Base-by-base conservation (phyloP, 1,284 basidiomycete species). In the Heterobasidion parviporum region DNA sequence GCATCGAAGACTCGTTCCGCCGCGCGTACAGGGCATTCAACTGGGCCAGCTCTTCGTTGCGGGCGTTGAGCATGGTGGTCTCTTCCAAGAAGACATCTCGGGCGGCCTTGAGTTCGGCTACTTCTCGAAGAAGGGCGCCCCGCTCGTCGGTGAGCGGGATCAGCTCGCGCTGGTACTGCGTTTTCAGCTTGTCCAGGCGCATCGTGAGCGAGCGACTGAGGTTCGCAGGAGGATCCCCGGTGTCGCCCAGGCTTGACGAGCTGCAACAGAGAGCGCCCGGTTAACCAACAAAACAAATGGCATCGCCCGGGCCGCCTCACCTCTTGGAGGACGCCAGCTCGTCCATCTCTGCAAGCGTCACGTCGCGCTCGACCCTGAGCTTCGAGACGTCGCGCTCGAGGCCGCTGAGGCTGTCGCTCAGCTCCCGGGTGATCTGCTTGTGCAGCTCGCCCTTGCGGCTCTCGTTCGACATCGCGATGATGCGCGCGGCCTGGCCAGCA, bases 31-130 rank as follows among this genome's bases (percentile, higher is more conserved):
- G 87, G 1, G 85, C 77, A 62, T 90, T 89, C 53, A 96, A 80
- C 66, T 94, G 89, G 6, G 88, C 89, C 10, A 98, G 79, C 68
- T 95, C 91, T 65, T 96, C 94, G 71, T 98, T 98, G 56, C 94
- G 85, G 14, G 87, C 87, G 66, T 93, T 94, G 52, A 99, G 80
- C 18, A 87, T 85, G 0, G 92, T 88, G 1, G 94, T 91, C 73
- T 98, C 95, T 64, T 97, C 94, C 16, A 95, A 72, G 72, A 90
- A 91, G 44, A 88, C 81, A 63, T 97, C 92, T 34, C 92, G 82
- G 3, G 90, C 85, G 34, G 92, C 88, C 65, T 86, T 87, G 53
- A 99, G 84, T 64, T 98, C 94, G 8, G 80, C 76, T 56, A 98
- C 87, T 71, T 98, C 96, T 53, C 92, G 80, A 32, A 79, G 69